Evolutionary conservation across 2,329 filamentous ascomycete genomes (phyloP).

Genomic region (Pyrenophora teres): DNA sequence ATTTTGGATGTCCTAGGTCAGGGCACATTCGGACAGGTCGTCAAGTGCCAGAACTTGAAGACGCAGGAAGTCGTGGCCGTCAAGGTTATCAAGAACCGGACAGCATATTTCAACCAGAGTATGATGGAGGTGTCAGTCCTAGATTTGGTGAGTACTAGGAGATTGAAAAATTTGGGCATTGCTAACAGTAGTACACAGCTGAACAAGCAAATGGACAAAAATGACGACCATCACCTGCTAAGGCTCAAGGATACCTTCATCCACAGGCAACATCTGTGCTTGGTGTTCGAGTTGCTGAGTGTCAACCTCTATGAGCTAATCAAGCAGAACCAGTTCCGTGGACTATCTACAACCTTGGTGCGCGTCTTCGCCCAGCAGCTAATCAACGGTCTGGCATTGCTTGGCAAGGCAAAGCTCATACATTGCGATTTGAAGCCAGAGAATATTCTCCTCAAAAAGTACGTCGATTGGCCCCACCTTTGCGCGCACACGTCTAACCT

Average conservation of each 20-base stretch:
- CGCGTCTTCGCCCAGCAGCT: constrained; percentile 97
- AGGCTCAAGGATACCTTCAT: constrained; percentile 98
- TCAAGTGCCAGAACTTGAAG: constrained; percentile 98
- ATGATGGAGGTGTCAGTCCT: constrained; percentile 99
- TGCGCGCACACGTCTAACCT: constrained; percentile 13
- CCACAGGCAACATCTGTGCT: constrained; percentile 91
- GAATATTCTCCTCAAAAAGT: constrained; percentile 96
- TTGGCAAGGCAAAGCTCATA: constrained; percentile 96
- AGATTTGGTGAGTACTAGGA: constrained; percentile 71
- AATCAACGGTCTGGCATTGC: constrained; percentile 84
- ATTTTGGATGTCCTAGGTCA: constrained; percentile 97
- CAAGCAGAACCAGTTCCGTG: constrained; percentile 99
- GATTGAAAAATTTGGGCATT: neutral
- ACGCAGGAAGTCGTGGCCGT: constrained; percentile 98
- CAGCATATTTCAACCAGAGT: constrained; percentile 98
- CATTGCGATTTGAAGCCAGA: constrained; percentile 98
- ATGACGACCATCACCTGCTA: constrained; percentile 94
- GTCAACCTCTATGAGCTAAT: constrained; percentile 98
- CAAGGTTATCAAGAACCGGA: constrained; percentile 99
- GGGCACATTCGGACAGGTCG: constrained; percentile 97
- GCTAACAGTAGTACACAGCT: constrained; percentile 59
- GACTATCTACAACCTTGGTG: constrained; percentile 93
- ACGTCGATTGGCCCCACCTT: constrained; percentile 30
- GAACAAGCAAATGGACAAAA: constrained; percentile 98
- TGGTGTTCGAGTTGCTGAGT: constrained; percentile 94